Evolutionary conservation across 2,329 filamentous ascomycete species (phyloP).

Genomic region (Trichoderma sp.): DNA sequence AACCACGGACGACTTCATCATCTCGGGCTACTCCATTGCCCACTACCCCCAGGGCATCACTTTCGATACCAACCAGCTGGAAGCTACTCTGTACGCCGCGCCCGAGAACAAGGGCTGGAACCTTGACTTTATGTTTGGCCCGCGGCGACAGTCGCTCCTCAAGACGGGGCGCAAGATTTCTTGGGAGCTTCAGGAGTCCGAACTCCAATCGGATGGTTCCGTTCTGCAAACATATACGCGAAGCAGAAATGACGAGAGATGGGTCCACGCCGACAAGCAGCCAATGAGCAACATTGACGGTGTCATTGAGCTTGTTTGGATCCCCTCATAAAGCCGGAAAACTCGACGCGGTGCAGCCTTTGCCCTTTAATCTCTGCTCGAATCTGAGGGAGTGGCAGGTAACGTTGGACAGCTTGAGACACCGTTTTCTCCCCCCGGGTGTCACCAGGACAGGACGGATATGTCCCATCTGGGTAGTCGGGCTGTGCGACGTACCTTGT

Average conservation of each 20-base stretch:
- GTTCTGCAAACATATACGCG: slow-evolving; percentile 54
- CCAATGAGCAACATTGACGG: slow-evolving; percentile 55
- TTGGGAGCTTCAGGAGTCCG: slow-evolving; percentile 54
- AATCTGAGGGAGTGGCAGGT: neutral
- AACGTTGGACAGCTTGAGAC: neutral
- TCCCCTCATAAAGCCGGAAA: slow-evolving; percentile 34
- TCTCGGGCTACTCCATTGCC: slow-evolving; percentile 60
- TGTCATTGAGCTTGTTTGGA: slow-evolving; percentile 57
- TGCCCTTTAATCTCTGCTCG: neutral
- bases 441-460: neutral
- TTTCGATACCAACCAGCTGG: slow-evolving; percentile 49
- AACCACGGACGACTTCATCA: slow-evolving; percentile 51
- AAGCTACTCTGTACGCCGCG: slow-evolving; percentile 51
- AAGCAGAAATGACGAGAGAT: slow-evolving; percentile 52
- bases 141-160: slow-evolving; percentile 46
- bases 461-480: neutral
- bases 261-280: slow-evolving; percentile 46
- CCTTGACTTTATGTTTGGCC: slow-evolving; percentile 51
- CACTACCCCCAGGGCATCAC: slow-evolving; percentile 54
- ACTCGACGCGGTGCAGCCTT: neutral
- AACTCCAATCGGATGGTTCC: slow-evolving; percentile 46
- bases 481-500: neutral
- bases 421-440: neutral
- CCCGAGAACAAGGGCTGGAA: slow-evolving; percentile 51
- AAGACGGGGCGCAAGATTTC: slow-evolving; percentile 52